Evolutionary conservation across 441 rosid species (phyloP).

Genomic region (Adansonia madagascariensis): DNA sequence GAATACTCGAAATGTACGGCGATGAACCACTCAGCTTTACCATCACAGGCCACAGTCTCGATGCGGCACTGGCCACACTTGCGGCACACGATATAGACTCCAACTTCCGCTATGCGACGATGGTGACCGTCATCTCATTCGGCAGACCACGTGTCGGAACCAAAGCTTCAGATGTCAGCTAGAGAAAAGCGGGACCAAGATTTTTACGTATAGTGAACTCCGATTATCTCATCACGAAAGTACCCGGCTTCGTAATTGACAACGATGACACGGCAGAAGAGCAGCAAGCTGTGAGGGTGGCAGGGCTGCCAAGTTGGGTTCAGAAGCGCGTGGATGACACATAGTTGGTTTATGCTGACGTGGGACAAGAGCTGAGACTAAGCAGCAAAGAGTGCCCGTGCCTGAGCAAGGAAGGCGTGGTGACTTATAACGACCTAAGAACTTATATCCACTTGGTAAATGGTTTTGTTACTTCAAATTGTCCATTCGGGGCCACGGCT

Average conservation of each 20-base stretch:
- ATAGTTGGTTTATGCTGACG: slow-evolving; percentile 46
- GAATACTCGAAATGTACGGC: slow-evolving; percentile 37
- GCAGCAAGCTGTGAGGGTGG: not conserved
- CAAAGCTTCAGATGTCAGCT: slow-evolving; percentile 37
- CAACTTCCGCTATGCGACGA: slow-evolving; percentile 28
- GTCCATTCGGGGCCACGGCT: slow-evolving; percentile 49
- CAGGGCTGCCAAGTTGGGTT: slow-evolving; percentile 37
- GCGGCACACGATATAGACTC: slow-evolving; percentile 44
- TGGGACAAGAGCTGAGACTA: slow-evolving; percentile 49
- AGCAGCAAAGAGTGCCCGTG: slow-evolving; percentile 42
- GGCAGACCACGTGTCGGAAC: slow-evolving; percentile 59
- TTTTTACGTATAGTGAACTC: slow-evolving; percentile 52
- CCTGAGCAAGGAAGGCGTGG: slow-evolving; percentile 32
- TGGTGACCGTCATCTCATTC: slow-evolving; percentile 51
- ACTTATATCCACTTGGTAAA: slow-evolving; percentile 49
- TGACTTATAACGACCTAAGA: slow-evolving; percentile 45
- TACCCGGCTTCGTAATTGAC: slow-evolving; percentile 50
- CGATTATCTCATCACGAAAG: slow-evolving; percentile 48
- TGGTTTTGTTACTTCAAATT: slow-evolving; percentile 54
- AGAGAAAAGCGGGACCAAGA: slow-evolving; percentile 42
- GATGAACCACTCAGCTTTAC: slow-evolving; percentile 55
- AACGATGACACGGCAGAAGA: slow-evolving; percentile 24
- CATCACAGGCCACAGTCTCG: slow-evolving; percentile 49
- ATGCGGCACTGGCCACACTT: slow-evolving; percentile 43
- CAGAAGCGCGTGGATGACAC: slow-evolving; percentile 33